phyloP scores from a whole-genome alignment of 202 grass and related monocot species.

The Setaria viridis region DNA sequence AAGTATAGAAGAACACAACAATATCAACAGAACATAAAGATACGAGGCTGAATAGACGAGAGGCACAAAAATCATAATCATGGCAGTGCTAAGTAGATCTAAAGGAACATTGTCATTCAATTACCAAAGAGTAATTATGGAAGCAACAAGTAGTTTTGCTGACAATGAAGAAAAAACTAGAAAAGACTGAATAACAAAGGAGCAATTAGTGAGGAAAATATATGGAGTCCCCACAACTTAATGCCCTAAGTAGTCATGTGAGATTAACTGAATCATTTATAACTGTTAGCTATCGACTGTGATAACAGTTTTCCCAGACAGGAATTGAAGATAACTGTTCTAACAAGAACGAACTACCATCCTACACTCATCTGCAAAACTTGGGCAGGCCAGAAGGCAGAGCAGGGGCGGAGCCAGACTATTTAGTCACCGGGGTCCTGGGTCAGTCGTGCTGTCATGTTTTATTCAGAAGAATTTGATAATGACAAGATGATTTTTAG shows the following conservation, averaged over 20 bases:
- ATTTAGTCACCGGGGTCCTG: neutral
- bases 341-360: neutral
- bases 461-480: neutral
- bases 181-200: neutral
- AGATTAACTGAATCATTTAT: neutral
- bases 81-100: neutral
- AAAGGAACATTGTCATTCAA: neutral
- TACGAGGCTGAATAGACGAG: neutral
- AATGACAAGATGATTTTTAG: neutral
- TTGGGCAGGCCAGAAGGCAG: neutral
- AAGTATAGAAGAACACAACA: conserved; percentile 2
- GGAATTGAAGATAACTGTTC: neutral
- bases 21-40: neutral
- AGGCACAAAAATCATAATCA: neutral
- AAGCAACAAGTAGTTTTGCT: neutral
- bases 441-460: neutral
- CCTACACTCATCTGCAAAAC: neutral
- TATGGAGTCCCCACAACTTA: neutral
- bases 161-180: neutral
- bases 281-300: neutral
- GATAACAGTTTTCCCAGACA: neutral
- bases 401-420: too few relatives aligned
- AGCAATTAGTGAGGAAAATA: neutral
- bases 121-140: neutral
- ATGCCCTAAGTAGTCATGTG: neutral